These are phyloP conservation scores for Globisporangium nagaii DNA, from an alignment of 352 stramenopile genomes.

Conservation along the genomic window DNA sequence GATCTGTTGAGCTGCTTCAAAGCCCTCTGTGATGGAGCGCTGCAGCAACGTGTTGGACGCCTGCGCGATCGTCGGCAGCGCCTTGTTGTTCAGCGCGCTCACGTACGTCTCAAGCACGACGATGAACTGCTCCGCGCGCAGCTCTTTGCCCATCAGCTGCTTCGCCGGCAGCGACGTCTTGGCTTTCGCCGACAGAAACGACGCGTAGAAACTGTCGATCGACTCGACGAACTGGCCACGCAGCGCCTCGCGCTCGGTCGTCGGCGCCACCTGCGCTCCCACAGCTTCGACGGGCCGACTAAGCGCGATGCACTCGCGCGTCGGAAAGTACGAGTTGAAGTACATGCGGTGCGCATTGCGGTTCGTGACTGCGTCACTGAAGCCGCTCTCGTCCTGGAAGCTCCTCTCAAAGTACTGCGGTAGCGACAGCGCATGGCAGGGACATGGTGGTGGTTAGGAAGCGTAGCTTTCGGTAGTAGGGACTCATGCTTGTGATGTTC, in stretches of 20 bases:
- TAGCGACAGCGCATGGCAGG: background rate
- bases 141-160: conserved; percentile 29
- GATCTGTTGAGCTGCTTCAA: conserved; percentile 17
- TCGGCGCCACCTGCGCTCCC: conserved; percentile 1
- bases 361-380: conserved; percentile 40
- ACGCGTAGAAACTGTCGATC: conserved; percentile 38
- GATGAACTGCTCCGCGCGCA: conserved; percentile 33
- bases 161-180: conserved; percentile 32
- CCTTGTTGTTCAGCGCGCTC: conserved; percentile 27
- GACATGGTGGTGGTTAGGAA: background rate
- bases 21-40: conserved; percentile 22
- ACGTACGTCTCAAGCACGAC: conserved; percentile 41
- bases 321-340: conserved; percentile 39
- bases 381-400: conserved; percentile 42
- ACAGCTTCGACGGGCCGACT: conserved; percentile 44
- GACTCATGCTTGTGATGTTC: no score
- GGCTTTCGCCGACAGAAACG: conserved; percentile 33
- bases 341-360: conserved; percentile 63
- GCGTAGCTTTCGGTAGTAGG: no score
- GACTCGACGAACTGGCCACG: conserved; percentile 51
- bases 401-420: conserved; percentile 46
- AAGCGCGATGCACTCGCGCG: conserved; percentile 33
- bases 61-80: conserved; percentile 39
- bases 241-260: conserved; percentile 22
- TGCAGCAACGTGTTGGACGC: conserved; percentile 40